Evolutionary conservation across 495 filamentous ascomycete species (phyloP).

Genomic region (Neurospora tetraspora): DNA sequence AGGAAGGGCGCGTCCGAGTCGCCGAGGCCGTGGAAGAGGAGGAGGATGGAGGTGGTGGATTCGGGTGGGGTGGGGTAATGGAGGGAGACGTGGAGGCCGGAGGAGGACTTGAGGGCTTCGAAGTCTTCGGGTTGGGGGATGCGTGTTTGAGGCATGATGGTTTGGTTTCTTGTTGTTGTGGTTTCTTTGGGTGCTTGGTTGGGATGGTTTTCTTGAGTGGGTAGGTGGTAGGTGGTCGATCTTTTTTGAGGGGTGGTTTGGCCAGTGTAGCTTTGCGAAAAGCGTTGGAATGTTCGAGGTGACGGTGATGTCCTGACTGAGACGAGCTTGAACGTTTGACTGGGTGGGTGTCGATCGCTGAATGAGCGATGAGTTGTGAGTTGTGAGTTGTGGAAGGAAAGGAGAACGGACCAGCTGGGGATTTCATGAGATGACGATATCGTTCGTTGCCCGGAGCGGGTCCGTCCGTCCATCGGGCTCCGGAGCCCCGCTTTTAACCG

Average conservation of each 20-base stretch:
- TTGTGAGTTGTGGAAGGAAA: neutral
- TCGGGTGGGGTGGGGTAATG: slow-evolving; percentile 30
- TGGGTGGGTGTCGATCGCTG: neutral
- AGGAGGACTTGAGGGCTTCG: slow-evolving; percentile 2
- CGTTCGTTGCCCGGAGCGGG: neutral
- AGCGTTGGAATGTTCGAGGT: neutral
- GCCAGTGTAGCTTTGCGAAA: neutral
- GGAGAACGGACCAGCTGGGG: neutral
- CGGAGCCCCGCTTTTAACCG: neutral
- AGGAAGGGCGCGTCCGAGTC: slow-evolving; percentile 64
- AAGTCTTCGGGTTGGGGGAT: slow-evolving; percentile 4
- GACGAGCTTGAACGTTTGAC: neutral
- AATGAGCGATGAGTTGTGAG: neutral
- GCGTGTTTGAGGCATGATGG: neutral
- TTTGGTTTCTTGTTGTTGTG: neutral
- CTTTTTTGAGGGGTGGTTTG: neutral
- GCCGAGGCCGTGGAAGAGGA: slow-evolving; percentile 87
- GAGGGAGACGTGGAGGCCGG: slow-evolving; percentile 9
- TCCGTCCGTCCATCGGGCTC: neutral
- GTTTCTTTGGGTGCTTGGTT: neutral
- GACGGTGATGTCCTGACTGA: neutral
- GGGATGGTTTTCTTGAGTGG: too few species aligned
- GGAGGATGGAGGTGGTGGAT: slow-evolving; percentile 59
- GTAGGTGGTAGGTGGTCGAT: neutral
- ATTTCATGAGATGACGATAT: neutral